Evolutionary conservation across 495 filamentous ascomycete species (phyloP), one percentile per base, ranked within the genome.

Genomic region (Penicillium cosmopolitanum): DNA sequence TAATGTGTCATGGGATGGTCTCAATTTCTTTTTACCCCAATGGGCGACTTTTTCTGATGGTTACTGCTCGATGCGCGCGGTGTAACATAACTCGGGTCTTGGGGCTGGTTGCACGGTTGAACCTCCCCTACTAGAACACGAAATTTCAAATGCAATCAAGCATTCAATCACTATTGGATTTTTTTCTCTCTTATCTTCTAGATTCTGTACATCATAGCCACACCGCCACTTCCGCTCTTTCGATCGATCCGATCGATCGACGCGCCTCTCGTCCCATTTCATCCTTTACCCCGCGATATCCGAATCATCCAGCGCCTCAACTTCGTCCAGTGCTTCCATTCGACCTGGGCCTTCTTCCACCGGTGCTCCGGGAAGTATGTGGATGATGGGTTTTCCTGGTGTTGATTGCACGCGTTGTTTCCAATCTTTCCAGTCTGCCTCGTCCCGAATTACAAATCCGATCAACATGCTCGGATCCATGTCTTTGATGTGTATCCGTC

Each of bases 401-500:
- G 87, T 83, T 40, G 87, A 80, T 58, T 81, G 79, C 9, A 97
- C 81, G 15, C 82, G 82, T 51, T 77, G 73, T 63, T 90, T 86
- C 93, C 92, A 98, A 60, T 85, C 82, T 33, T 78, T 75, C 90
- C 96, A 99, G 58, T 98, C 96, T 23, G 85, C 81, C 61, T 91
- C 87, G 62, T 92, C 82, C 33, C 80, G 81, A 57, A 99, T 93
- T 5, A 99, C 77, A 65, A 99, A 98, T n/a, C 89, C 96, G 55
- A 99, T 90, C 31, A 99, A 78, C 96, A 99, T 99, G 72, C 93
- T 97, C 8, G 96, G 96, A 66, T 99, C 96, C 92, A 98, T 94
- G 56, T 98, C 95, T 57, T 86, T 85, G 35, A 98, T 81, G 56
- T 93, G 88, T 28, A 99, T 79, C 44, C 91, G 81, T 33, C 95